Evolutionary conservation across 2,329 filamentous ascomycete species (phyloP), one percentile per base, ranked within the genome.

Genomic region (Didymella lethalis): DNA sequence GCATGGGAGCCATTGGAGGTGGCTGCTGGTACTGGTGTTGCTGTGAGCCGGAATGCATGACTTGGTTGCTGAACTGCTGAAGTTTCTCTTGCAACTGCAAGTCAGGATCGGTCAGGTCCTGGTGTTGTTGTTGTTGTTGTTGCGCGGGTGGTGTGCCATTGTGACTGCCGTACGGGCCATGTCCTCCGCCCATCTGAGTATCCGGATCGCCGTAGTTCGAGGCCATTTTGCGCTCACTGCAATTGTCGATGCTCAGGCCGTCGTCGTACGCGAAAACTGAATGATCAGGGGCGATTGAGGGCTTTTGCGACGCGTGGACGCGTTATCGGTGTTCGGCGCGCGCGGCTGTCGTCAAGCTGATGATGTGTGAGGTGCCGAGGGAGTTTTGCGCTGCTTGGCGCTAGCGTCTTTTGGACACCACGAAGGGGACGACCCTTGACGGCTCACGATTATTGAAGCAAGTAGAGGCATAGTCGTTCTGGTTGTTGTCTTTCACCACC

Each of bases 161-260:
- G 57, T 76, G 75, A 38, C 71, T 71, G 28, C 65, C 70, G 61
- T 77, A 77, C 50, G 76, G 70, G 48, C 70, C 71, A 26, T 72
- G 64, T 41, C 64, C 66, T 58, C 68, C 73, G 49, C 71, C 68
- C 64, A 75, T 70, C 45, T 75, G 72, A 62, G 69, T 65, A 57
- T 75, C 71, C 41, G 74, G 66, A 36, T 77, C 74, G 53, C 67
- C 66, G 57, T 78, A 78, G 52, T 53, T 66, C 40, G 70, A 68
- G 36, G 75, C 65, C 75, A 76, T 77, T 7, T 36, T 54, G 48
- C 38, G 32, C 48, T 64, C 20, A 16, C 36, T 53, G 64, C 63
- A 61, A 63, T 38, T 54, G 55, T 44, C 45, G 43, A 32, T 57
- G 48, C 29, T 47, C 48, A 54, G 47, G 56, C 46, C 44, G 51